A percentile compares a stretch with the other conserved stretches of the same genome.
Evolutionary conservation across 257 asterid genomes (phyloP).

Genomic region (Nicotiana obtusifolia): DNA sequence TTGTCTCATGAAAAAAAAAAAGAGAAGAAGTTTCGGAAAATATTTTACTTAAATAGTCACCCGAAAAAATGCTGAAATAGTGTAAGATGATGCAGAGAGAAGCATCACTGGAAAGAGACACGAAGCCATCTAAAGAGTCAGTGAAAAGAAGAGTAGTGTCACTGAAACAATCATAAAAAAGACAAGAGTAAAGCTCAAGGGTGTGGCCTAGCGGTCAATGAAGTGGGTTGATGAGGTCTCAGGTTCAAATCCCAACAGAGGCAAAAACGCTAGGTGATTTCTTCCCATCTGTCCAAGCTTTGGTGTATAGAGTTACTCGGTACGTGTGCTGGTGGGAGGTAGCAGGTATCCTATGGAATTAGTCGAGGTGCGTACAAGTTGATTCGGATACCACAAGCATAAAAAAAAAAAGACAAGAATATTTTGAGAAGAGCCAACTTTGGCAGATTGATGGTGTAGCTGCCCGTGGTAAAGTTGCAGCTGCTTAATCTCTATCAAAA

Average conservation of each 20-base stretch:
- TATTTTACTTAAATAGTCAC: neutral
- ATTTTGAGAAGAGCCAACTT: neutral
- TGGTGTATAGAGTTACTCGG: no score
- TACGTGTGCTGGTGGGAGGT: no score
- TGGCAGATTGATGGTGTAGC: neutral
- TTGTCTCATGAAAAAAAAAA: neutral
- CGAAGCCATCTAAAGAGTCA: neutral
- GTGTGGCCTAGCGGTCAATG: no score
- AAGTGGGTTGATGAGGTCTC: no score
- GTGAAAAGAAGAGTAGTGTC: neutral
- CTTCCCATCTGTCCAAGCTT: no score
- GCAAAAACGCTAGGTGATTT: no score
- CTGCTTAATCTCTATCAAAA: neutral
- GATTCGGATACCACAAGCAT: no score
- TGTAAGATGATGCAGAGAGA: neutral
- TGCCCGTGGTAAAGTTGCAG: neutral
- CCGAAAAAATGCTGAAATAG: neutral
- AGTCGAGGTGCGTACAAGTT: no score
- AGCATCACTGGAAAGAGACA: neutral
- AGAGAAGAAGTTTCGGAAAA: neutral
- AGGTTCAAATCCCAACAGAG: no score
- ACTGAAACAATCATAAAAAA: neutral
- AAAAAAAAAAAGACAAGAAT: neutral
- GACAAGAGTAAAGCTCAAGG: neutral
- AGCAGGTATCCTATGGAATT: no score